phyloP scores from a whole-genome alignment of 1,284 basidiomycete genomes.

The Austroboletus niveus region DNA sequence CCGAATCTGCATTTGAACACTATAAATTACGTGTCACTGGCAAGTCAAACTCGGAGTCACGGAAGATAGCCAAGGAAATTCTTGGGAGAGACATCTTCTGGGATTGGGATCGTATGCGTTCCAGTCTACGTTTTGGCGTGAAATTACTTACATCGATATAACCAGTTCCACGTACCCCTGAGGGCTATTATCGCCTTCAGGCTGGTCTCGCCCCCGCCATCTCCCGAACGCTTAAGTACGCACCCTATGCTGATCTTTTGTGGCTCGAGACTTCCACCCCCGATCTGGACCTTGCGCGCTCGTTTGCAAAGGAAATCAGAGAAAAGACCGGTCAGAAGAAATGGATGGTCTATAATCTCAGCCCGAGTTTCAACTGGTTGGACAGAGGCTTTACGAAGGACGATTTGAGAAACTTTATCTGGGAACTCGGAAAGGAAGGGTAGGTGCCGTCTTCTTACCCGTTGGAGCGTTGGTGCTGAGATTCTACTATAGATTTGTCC shows the following conservation, averaged over 20 bases:
- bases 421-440: constrained; percentile 92
- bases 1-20: constrained; percentile 59
- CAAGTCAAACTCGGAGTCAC: constrained; percentile 75
- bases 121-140: background rate
- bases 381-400: constrained; percentile 77
- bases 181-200: constrained; percentile 90
- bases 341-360: constrained; percentile 93
- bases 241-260: constrained; percentile 80
- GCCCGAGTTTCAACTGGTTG: constrained; percentile 93
- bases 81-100: constrained; percentile 66
- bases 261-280: constrained; percentile 93
- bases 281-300: constrained; percentile 75
- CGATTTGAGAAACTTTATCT: constrained; percentile 83
- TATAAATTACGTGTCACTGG: constrained; percentile 62
- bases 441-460: constrained; percentile 31
- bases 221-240: constrained; percentile 77
- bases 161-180: constrained; percentile 80
- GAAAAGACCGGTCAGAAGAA: constrained; percentile 49
- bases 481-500: constrained; percentile 57
- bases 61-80: constrained; percentile 70
- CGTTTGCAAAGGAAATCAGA: constrained; percentile 77
- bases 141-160: constrained; percentile 2
- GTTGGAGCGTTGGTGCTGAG: constrained; percentile 6
- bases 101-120: constrained; percentile 81
- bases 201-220: constrained; percentile 86